Evolutionary conservation across 2,329 filamentous ascomycete genomes (phyloP), one percentile per base, ranked within the genome.

Genomic region (Apiospora sp.): DNA sequence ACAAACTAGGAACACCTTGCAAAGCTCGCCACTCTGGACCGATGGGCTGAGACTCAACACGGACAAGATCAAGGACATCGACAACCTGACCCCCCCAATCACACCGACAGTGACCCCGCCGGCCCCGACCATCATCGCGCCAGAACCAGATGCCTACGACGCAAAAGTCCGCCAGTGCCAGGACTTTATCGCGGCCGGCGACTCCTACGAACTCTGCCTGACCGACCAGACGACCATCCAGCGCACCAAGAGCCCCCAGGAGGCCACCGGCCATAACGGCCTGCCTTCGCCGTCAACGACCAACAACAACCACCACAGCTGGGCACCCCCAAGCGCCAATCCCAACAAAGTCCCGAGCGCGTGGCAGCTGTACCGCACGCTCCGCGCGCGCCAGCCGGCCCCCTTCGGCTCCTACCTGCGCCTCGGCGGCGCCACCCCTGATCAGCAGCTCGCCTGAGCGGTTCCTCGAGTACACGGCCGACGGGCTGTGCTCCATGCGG

Each of bases 371-470:
- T 97, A 95, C 84, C 89, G 89, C 64, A 86, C 88, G 1, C 88
- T 97, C 1, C 90, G 93, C 46, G 83, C 85, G 4, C 87, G 89
- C 67, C 96, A 97, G 73, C 93, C 94, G 0, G 94, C 94, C 0
- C 93, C 94, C 0, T 97, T 97, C 83, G 93, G 93, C 34, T 95
- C 94, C 0, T 98, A 93, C 80, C 85, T 97, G 72, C 91, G 90
- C 14, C 87, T 98, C 22, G 89, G 90, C 3, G 82, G 84, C 44
- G 89, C 90, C 4, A 95, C 94, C 1, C 1, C 87, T 98, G 43
- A 86, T 97, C 64, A 93, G 93, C 81, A 93, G 92, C 78, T 97
- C 94, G 4, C 96, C 96, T 0, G 96, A 98, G 83, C 93, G 95
- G 3, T 98, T 98, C 80, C 88, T 98, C 22, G 90, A 89, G 67